phyloP scores from a whole-genome alignment of 768 basidiomycete genomes.

The Vararia minispora region DNA sequence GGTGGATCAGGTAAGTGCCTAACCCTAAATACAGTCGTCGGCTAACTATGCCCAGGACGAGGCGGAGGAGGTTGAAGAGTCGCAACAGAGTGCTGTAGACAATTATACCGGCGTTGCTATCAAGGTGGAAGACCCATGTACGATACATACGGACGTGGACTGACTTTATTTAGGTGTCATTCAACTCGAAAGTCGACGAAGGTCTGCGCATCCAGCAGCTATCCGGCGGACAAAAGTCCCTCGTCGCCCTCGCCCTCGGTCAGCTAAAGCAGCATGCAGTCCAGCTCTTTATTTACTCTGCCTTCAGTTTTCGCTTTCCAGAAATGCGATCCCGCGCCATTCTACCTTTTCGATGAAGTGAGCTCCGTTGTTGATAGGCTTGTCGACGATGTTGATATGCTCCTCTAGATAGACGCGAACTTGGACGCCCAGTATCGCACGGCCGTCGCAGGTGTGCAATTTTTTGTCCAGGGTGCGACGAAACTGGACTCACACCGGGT shows the following conservation, averaged over 20 bases:
- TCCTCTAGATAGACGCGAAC: slow-evolving; percentile 82
- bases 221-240: slow-evolving; percentile 94
- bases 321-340: slow-evolving; percentile 98
- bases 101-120: slow-evolving; percentile 97
- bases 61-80: slow-evolving; percentile 63
- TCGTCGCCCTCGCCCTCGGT: slow-evolving; percentile 94
- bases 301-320: slow-evolving; percentile 89
- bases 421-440: slow-evolving; percentile 96
- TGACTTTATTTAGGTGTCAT: slow-evolving; percentile 63
- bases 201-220: slow-evolving; percentile 93
- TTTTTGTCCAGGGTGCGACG: no score
- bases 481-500: background rate
- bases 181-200: slow-evolving; percentile 98
- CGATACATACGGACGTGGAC: background rate
- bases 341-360: slow-evolving; percentile 98
- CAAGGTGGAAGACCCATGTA: slow-evolving; percentile 39
- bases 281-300: slow-evolving; percentile 4
- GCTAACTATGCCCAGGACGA: no score
- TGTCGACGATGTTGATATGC: background rate
- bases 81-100: slow-evolving; percentile 69
- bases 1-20: no score
- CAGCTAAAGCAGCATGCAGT: background rate
- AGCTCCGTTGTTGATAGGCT: background rate
- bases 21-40: no score
- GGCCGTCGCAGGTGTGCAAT: slow-evolving; percentile 81